Conservation (phyloP, 2,329 filamentous ascomycete genomes). For the Coniochaeta pulveracea region DNA sequence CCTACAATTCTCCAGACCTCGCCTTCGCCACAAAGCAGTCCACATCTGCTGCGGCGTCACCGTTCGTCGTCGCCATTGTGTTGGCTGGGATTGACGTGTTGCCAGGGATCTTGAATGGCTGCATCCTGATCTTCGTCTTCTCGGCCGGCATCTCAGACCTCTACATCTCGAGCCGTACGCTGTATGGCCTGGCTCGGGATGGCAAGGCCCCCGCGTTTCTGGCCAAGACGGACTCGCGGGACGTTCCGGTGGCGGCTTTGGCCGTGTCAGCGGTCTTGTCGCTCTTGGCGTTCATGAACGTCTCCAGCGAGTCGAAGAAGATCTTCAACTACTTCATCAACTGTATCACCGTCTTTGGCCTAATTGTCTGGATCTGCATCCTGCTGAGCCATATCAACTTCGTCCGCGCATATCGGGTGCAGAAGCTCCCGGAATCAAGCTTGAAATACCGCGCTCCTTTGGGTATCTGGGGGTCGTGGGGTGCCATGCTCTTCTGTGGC, state of each 20-base stretch:
- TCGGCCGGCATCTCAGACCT: slow-evolving; percentile 44
- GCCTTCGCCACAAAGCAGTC: slow-evolving; percentile 24
- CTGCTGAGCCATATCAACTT: slow-evolving; percentile 19
- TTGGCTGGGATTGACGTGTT: slow-evolving; percentile 35
- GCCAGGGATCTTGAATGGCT: slow-evolving; percentile 41
- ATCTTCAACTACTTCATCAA: slow-evolving; percentile 47
- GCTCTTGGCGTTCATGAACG: slow-evolving; percentile 34
- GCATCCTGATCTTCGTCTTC: slow-evolving; percentile 40
- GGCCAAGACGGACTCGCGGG: slow-evolving; percentile 35
- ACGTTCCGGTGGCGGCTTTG: slow-evolving; percentile 38
- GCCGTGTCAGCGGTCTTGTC: slow-evolving; percentile 28
- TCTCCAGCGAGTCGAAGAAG: slow-evolving; percentile 26
- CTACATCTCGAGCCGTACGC: slow-evolving; percentile 37
- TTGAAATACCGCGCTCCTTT: slow-evolving; percentile 22
- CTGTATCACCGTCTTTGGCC: slow-evolving; percentile 30
- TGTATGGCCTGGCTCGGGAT: slow-evolving; percentile 39
- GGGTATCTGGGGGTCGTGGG: slow-evolving; percentile 16
- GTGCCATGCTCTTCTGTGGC: slow-evolving; percentile 28
- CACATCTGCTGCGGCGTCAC: slow-evolving; percentile 31
- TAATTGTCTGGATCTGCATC: slow-evolving; percentile 21
- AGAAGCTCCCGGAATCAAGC: slow-evolving; percentile 23
- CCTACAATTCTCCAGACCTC: slow-evolving; percentile 36
- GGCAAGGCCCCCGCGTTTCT: slow-evolving; percentile 39
- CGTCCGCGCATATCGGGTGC: slow-evolving; percentile 23
- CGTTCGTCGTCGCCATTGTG: slow-evolving; percentile 36